These are phyloP conservation scores for Cocos nucifera DNA, from an alignment of 176 grass and related monocot genomes.

Conservation along the genomic window DNA sequence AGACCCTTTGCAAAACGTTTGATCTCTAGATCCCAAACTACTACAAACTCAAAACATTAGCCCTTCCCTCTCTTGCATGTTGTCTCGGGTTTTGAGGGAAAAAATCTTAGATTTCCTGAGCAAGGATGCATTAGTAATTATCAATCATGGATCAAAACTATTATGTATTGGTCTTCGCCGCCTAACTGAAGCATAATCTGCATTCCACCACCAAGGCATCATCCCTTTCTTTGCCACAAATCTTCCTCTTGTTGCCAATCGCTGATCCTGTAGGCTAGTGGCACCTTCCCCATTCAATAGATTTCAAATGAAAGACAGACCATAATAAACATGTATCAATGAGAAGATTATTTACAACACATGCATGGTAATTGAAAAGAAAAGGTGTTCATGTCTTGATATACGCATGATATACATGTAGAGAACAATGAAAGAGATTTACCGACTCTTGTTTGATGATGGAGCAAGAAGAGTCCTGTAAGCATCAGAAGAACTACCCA, in stretches of 20 bases:
- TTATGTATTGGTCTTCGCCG: constrained; percentile 43
- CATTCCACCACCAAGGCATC: constrained; percentile 40
- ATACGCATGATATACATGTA: not conserved
- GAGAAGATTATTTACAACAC: too few species aligned
- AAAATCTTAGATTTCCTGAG: too few species aligned
- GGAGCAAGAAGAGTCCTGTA: constrained; percentile 11
- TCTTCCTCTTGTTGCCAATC: not conserved
- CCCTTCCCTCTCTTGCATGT: too few species aligned
- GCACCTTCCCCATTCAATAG: not conserved
- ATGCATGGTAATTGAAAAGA: not conserved
- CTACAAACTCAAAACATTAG: too few species aligned
- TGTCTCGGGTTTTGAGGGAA: too few species aligned
- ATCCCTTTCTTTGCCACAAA: constrained; percentile 8
- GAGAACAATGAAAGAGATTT: constrained; percentile 5
- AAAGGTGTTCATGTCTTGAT: not conserved
- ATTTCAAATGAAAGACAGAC: not conserved
- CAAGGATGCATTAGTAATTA: too few species aligned
- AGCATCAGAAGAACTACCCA: constrained; percentile 17
- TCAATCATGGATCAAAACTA: constrained; percentile 19
- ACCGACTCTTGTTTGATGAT: constrained; percentile 28
- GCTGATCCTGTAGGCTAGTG: constrained; percentile 16
- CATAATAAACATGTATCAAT: not conserved
- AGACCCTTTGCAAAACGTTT: too few species aligned
- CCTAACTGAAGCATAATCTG: constrained; percentile 37
- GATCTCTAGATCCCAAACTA: too few species aligned